phyloP scores from a whole-genome alignment of 148 eudicot species.

The Diospyros lotus region DNA sequence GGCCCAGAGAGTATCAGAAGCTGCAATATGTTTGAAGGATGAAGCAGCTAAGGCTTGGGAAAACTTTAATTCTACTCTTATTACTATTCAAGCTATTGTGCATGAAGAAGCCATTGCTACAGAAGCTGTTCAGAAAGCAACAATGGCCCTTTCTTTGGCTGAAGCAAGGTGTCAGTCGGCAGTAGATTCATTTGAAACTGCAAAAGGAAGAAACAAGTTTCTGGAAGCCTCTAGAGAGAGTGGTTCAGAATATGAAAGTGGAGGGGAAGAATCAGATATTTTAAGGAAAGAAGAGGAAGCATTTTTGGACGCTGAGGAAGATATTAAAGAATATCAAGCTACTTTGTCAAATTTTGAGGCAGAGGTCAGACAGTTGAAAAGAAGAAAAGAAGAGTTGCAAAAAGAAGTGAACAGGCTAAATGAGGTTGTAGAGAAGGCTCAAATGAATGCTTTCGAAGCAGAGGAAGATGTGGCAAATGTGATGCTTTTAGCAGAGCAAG shows the following conservation, averaged over 20 bases:
- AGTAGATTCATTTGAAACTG: conserved; percentile 50
- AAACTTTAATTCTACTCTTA: conserved; percentile 44
- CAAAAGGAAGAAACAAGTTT: conserved; percentile 33
- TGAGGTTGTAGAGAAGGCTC: conserved; percentile 65
- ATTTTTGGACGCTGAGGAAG: conserved; percentile 55
- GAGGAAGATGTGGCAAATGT: conserved; percentile 90
- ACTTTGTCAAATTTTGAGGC: conserved; percentile 61
- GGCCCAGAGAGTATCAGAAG: conserved; percentile 87
- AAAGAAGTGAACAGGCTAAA: conserved; percentile 65
- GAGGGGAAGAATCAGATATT: conserved; percentile 32
- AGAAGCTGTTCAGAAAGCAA: conserved; percentile 80
- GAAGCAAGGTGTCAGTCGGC: conserved; percentile 82
- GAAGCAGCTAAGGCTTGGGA: conserved; percentile 67
- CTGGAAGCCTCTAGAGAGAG: conserved; percentile 25
- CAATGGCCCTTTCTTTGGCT: conserved; percentile 77
- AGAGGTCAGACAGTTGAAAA: conserved; percentile 55
- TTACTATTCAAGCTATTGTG: conserved; percentile 50
- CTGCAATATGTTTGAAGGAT: conserved; percentile 77
- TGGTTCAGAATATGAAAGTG: conserved; percentile 42
- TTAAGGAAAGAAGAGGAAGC: conserved; percentile 50
- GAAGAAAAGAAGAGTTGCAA: conserved; percentile 74
- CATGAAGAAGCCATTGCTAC: conserved; percentile 62
- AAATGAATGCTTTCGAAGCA: conserved; percentile 57
- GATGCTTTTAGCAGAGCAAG: conserved; percentile 96
- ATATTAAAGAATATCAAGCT: conserved; percentile 45